A percentile compares a stretch with the other conserved stretches of the same genome.
Conservation (phyloP, 192 early-diverging fungal species). For the Coemansia sp. region DNA sequence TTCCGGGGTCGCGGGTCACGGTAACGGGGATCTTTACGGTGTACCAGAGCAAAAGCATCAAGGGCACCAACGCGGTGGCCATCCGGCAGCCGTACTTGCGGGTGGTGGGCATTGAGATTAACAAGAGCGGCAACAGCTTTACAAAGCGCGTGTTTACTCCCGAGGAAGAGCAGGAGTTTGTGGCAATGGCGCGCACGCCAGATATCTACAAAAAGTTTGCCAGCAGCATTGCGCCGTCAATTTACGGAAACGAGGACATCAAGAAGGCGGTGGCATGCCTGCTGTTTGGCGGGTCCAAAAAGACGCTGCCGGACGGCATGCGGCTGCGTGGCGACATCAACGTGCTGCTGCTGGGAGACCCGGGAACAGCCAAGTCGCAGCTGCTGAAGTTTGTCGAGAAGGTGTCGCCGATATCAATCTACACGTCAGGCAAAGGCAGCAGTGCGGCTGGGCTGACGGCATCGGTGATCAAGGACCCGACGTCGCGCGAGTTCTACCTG, state of each 20-base stretch:
- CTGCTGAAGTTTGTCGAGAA: slow-evolving; percentile 98
- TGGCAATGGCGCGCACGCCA: slow-evolving; percentile 79
- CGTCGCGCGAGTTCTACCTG: slow-evolving; percentile 91
- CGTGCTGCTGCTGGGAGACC: slow-evolving; percentile 94
- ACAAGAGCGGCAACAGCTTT: slow-evolving; percentile 65
- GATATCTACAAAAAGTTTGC: slow-evolving; percentile 90
- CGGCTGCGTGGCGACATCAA: slow-evolving; percentile 96
- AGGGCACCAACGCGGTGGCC: slow-evolving; percentile 76
- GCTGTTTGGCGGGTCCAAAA: slow-evolving; percentile 95
- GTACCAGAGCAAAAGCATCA: slow-evolving; percentile 71
- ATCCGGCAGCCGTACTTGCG: slow-evolving; percentile 92
- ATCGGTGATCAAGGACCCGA: slow-evolving; percentile 89
- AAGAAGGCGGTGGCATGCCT: slow-evolving; percentile 94
- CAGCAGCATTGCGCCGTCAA: slow-evolving; percentile 92
- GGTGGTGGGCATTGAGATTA: slow-evolving; percentile 87
- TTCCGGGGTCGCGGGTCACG: slow-evolving; percentile 88
- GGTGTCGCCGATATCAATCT: slow-evolving; percentile 96
- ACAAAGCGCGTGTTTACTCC: slow-evolving; percentile 73
- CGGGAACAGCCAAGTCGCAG: slow-evolving; percentile 98
- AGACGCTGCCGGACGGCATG: slow-evolving; percentile 95
- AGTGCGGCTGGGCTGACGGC: slow-evolving; percentile 98
- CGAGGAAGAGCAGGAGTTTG: slow-evolving; percentile 91
- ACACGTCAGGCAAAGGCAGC: slow-evolving; percentile 98
- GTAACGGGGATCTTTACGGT: slow-evolving; percentile 95
- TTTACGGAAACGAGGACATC: slow-evolving; percentile 96